phyloP scores from a whole-genome alignment of 257 asterid genomes.

The Paraleonurus japonicus region DNA sequence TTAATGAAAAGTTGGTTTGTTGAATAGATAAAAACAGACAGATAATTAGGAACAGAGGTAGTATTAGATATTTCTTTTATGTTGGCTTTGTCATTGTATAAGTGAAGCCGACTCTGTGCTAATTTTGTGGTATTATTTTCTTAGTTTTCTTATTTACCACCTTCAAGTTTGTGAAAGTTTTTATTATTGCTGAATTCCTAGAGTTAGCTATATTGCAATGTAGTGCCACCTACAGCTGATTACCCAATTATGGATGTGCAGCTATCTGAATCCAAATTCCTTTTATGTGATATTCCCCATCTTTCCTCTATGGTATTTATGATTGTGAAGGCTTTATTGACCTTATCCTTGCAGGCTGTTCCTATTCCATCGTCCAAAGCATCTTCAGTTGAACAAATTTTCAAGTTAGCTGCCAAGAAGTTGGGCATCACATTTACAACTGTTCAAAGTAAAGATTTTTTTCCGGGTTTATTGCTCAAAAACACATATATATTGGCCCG shows the following conservation, averaged over 20 bases:
- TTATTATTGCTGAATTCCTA: conserved; percentile 14
- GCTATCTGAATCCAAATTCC: conserved; percentile 5
- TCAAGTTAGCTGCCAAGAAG: conserved; percentile 83
- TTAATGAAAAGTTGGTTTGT: background rate
- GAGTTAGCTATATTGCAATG: conserved; percentile 14
- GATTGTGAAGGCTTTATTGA: conserved; percentile 18
- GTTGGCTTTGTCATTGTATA: conserved; percentile 16
- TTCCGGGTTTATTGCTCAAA: background rate
- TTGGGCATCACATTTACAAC: conserved; percentile 74
- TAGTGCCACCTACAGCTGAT: conserved; percentile 22
- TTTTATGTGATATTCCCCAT: background rate
- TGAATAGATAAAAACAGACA: background rate
- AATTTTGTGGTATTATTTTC: background rate
- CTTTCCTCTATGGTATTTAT: conserved; percentile 15
- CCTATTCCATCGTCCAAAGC: conserved; percentile 80
- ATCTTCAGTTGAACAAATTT: conserved; percentile 66
- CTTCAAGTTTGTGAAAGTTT: conserved; percentile 8
- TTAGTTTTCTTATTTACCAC: conserved; percentile 15
- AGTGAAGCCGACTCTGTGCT: background rate
- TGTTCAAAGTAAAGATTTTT: conserved; percentile 49
- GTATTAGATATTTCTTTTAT: background rate
- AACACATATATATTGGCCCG: background rate
- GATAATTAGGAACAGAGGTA: background rate
- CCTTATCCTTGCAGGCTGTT: conserved; percentile 54
- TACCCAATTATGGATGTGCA: conserved; percentile 11